These are phyloP conservation scores for Oryza longistaminata DNA, from an alignment of 176 grass and related monocot species.

Conservation along the genomic window DNA sequence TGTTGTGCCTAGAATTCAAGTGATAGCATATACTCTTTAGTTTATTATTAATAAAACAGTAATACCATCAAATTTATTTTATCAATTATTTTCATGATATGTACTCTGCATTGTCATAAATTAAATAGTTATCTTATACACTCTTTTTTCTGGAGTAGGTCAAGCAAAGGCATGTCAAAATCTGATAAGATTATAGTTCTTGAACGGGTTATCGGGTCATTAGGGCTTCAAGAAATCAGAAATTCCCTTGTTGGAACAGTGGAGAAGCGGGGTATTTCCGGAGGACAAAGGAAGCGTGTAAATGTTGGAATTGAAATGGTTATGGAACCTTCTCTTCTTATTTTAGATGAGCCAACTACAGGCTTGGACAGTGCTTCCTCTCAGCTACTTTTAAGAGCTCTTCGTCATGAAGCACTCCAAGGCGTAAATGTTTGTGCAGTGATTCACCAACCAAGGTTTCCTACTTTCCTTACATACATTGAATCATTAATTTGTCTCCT, in stretches of 20 bases:
- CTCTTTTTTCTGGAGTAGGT: constrained; percentile 44
- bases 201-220: constrained; percentile 72
- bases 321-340: constrained; percentile 86
- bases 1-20: constrained; percentile 10
- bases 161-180: constrained; percentile 54
- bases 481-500: constrained; percentile 5
- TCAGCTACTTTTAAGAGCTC: constrained; percentile 69
- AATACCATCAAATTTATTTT: not conserved
- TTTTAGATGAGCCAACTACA: constrained; percentile 87
- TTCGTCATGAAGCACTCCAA: constrained; percentile 75
- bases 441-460: constrained; percentile 86
- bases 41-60: constrained; percentile 8
- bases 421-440: constrained; percentile 78
- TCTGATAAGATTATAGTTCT: constrained; percentile 61
- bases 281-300: constrained; percentile 83
- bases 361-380: constrained; percentile 90
- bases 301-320: constrained; percentile 92
- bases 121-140: constrained; percentile 20
- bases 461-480: not conserved
- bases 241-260: constrained; percentile 84
- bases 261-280: constrained; percentile 83
- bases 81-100: constrained; percentile 10
- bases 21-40: constrained; percentile 2
- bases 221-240: constrained; percentile 76
- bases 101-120: not conserved